Percentiles rank a stretch among this genome's conserved stretches.
phyloP scores from a whole-genome alignment of 1,284 basidiomycete species.

The Puccinia sorghi region DNA sequence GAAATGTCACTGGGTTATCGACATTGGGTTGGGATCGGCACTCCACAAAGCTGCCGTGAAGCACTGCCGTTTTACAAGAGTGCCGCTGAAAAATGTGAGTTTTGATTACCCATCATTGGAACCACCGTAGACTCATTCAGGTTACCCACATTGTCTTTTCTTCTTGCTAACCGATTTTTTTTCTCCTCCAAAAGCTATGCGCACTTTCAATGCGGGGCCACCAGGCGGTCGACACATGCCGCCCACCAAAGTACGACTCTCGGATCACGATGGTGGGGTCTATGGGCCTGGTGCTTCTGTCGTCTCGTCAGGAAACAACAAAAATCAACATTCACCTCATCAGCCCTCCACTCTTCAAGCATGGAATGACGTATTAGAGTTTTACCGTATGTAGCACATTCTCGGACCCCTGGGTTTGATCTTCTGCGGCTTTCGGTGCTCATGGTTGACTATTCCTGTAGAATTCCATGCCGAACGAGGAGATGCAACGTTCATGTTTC shows the following conservation, averaged over 20 bases:
- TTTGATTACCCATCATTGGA: background rate
- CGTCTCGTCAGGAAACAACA: constrained; percentile 65
- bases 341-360: constrained; percentile 54
- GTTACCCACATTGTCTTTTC: constrained; percentile 50
- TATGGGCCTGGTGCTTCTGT: constrained; percentile 91
- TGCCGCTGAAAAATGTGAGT: constrained; percentile 76
- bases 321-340: constrained; percentile 40
- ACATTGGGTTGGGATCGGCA: constrained; percentile 93
- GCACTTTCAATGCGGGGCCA: constrained; percentile 75
- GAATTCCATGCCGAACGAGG: constrained; percentile 84
- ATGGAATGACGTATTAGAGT: constrained; percentile 57
- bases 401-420: background rate
- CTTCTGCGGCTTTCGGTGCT: background rate
- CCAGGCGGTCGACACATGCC: constrained; percentile 86
- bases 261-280: constrained; percentile 85
- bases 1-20: constrained; percentile 92
- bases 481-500: constrained; percentile 78
- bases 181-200: constrained; percentile 64
- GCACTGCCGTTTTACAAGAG: constrained; percentile 83
- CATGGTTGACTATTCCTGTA: background rate
- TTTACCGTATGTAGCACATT: constrained; percentile 51
- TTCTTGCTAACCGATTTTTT: constrained; percentile 5
- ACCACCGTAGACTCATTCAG: constrained; percentile 51
- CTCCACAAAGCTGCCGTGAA: constrained; percentile 71
- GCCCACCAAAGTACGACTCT: constrained; percentile 76